Base-by-base conservation (phyloP, 1,139 yeast species). In the Wickerhamomyces sp. region DNA sequence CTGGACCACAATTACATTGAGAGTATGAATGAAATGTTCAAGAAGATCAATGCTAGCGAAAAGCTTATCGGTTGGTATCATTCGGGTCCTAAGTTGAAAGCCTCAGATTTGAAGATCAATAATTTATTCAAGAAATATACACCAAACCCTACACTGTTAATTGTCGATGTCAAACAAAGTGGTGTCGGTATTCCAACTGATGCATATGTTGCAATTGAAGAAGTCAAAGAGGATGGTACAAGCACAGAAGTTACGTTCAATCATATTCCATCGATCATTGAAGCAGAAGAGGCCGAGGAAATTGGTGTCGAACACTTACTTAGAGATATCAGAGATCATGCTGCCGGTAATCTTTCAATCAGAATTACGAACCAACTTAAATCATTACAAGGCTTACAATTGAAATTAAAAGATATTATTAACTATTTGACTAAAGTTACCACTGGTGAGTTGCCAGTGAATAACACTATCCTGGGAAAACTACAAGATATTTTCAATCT, bases 221-320 rank as follows among this genome's bases (percentile, higher is more conserved):
- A 92, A 65, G 87, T 92, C 47, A 90, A 89, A 60, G 94, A 89
- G 56, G 97, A 90, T 63, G 98, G 98, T n/a, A 78, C 96, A 2
- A 80, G 92, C 4, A 87, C 96, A 4, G 96, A 89, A 58, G 82
- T 82, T 64, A 90, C 97, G 1, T 92, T 92, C 67, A 79, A 88
- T 30, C 98, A 94, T 63, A 82, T 90, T 29, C 96, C 97, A 13
- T 86, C 96, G 13, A 72, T 79, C 25, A 89, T 94, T 48, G 95
- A 88, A 59, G 99, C 99, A 4, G 98, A 94, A 61, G 98, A 94
- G 61, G 98, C 98, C 3, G 98, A 94, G 65, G 99, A 94, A 64
- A 94, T 94, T 53, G 98, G 98, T 47, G 99, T 94, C 9, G 99
- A 94, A 61, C 99, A 94, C 59, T 67, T 94, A 46, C 68, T 94